Evolutionary conservation across 257 asterid genomes (phyloP), one percentile per base, ranked within the genome.

Genomic region (Paraleonurus japonicus): DNA sequence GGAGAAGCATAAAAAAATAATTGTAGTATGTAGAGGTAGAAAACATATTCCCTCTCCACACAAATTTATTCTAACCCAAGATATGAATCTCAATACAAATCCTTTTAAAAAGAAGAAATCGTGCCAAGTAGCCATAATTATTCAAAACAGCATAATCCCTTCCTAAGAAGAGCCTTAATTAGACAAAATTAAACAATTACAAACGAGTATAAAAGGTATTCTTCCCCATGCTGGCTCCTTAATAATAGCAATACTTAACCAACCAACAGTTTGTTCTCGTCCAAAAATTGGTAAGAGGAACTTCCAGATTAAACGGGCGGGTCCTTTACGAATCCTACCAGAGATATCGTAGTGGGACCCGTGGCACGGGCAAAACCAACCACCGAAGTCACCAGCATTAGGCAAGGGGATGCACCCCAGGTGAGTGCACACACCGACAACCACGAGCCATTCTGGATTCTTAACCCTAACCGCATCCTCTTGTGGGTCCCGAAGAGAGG

Each of bases 281-380:
- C 96, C 92, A 90, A 53, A 80, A 92, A 92, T 61, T 63, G 54
- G 83, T 92, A 90, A 7, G 96, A 81, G 13, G 97, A 53, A 92
- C 96, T 80, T 88, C 98, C 74, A 92, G 84, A 70, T 92, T 90
- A 79, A 75, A 92, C 0, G 98, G 15, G 96, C 96, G 2, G 97
- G 97, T 19, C 98, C 98, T 75, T 86, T 89, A 47, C 95, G 92
- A 74, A 92, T 89, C 79, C 97, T 83, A 69, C 97, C 96, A 27
- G 97, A 92, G 63, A 92, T 87, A 72, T 89, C 96, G 5, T 89
- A 87, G 51, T 89, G 97, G 3, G 97, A 91, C 3, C 96, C 97
- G 61, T 91, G 97, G 85, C 97, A 91, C 2, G 97, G 97, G 78
- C 97, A 89, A 55, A 92, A 92, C 98, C 98, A 92, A 37, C 98